These are phyloP conservation scores for Prunus campanulata DNA, from an alignment of 306 rosid species.

Conservation along the genomic window DNA sequence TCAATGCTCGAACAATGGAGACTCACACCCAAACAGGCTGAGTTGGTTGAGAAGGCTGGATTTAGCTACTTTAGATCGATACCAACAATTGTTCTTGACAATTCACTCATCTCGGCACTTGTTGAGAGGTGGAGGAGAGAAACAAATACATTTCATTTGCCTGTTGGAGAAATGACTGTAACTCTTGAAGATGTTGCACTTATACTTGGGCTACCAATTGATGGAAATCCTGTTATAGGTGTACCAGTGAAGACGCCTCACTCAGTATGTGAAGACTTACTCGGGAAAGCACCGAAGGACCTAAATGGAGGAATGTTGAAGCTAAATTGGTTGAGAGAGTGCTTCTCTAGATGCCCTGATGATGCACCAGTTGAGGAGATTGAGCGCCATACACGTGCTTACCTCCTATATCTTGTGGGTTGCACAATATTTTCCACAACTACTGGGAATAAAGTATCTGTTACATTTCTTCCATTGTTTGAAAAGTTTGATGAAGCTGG, in stretches of 20 bases:
- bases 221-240: slow-evolving; percentile 87
- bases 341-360: slow-evolving; percentile 73
- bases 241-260: slow-evolving; percentile 55
- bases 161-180: slow-evolving; percentile 83
- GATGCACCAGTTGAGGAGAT: slow-evolving; percentile 59
- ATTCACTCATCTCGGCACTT: slow-evolving; percentile 83
- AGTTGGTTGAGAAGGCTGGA: slow-evolving; percentile 83
- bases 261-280: slow-evolving; percentile 65
- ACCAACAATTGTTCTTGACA: slow-evolving; percentile 85
- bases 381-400: slow-evolving; percentile 72
- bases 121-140: slow-evolving; percentile 98
- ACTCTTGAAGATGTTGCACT: slow-evolving; percentile 91
- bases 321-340: slow-evolving; percentile 91
- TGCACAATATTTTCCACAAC: slow-evolving; percentile 91
- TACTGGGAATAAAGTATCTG: slow-evolving; percentile 89
- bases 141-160: slow-evolving; percentile 88
- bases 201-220: slow-evolving; percentile 73
- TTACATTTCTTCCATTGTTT: slow-evolving; percentile 74
- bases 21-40: slow-evolving; percentile 65
- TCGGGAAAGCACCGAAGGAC: slow-evolving; percentile 81
- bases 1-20: slow-evolving; percentile 94
- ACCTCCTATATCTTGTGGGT: slow-evolving; percentile 82
- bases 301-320: slow-evolving; percentile 93
- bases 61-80: slow-evolving; percentile 70
- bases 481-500: slow-evolving; percentile 75